Base-by-base conservation (phyloP, 306 rosid genomes). In the Myrica gale region DNA sequence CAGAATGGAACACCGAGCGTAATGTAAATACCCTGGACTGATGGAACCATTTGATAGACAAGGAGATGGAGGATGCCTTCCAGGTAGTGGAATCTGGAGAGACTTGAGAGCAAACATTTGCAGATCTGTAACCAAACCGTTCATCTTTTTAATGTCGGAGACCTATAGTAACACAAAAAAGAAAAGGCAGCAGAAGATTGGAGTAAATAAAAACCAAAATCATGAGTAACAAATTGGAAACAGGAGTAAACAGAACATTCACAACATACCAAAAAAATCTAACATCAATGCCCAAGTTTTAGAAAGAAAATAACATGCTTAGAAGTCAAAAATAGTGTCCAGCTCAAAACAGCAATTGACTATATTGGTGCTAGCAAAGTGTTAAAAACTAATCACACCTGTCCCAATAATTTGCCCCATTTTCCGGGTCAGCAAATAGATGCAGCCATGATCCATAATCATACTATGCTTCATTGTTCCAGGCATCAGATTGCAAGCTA, bases 31-130 rank as follows among this genome's bases (percentile, higher is more conserved):
- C 90, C 90, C 78, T 5, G 84, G 80, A 26, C 81, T 73, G 39
- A 20, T 20, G 69, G 84, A 78, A 75, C 84, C 91, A 69, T 85
- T 84, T 54, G 97, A 82, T 74, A 91, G 82, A 81, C 86, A 84
- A 57, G 94, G 90, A 58, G 97, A 93, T 32, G 97, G 97, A 82
- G 96, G 92, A 56, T 93, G 98, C 81, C 94, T 91, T 77, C 98
- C 97, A 26, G 97, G 98, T 42, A 93, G 82, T n/a, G 96, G 98
- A 82, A 93, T 93, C 56, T 86, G 90, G 70, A 93, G 87, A 79
- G 87, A 82, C 76, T 88, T 86, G 21, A 93, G 97, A 5, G 91
- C 98, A 84, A 93, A 93, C 90, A 93, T 91, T 79, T 93, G 98
- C 81, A 75, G 88, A 72, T 93, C 98, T 10, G 97, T 89, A 62